Percentiles rank a stretch among this genome's conserved stretches.
Evolutionary conservation across 179 eudicot genomes (phyloP).

Genomic region (Monotropa hypopitys): DNA sequence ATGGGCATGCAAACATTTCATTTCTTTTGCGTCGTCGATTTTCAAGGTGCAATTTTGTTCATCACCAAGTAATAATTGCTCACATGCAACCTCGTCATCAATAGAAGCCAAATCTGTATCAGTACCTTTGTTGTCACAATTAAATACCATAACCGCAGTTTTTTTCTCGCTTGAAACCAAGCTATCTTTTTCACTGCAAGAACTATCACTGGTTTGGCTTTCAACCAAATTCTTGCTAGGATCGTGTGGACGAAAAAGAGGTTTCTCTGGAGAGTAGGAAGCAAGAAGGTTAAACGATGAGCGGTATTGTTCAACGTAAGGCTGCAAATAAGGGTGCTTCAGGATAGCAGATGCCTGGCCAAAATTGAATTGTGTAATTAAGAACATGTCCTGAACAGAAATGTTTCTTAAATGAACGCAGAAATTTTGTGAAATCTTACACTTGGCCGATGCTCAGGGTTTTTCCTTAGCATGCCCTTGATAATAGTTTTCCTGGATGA

Average conservation of each 20-base stretch:
- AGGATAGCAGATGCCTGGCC: slow-evolving; percentile 78
- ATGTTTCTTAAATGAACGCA: neutral
- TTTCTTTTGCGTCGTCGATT: slow-evolving; percentile 25
- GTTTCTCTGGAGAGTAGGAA: slow-evolving; percentile 51
- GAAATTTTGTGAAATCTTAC: slow-evolving; percentile 29
- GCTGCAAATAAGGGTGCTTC: slow-evolving; percentile 88
- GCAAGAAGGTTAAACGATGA: slow-evolving; percentile 18
- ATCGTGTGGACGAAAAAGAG: slow-evolving; percentile 31
- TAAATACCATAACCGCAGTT: slow-evolving; percentile 23
- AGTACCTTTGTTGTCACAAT: slow-evolving; percentile 43
- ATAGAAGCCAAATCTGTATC: slow-evolving; percentile 41
- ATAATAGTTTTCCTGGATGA: slow-evolving; percentile 31
- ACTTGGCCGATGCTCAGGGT: slow-evolving; percentile 91
- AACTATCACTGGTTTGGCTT: slow-evolving; percentile 80
- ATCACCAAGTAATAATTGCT: slow-evolving; percentile 20
- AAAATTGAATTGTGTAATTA: slow-evolving; percentile 9
- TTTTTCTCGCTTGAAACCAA: slow-evolving; percentile 57
- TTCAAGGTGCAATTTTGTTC: slow-evolving; percentile 27
- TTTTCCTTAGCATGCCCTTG: slow-evolving; percentile 91
- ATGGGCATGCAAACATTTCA: slow-evolving; percentile 31
- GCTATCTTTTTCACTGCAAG: slow-evolving; percentile 84
- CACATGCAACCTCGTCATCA: slow-evolving; percentile 41
- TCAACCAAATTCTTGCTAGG: slow-evolving; percentile 50
- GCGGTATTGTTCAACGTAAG: slow-evolving; percentile 67
- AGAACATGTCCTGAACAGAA: neutral